Conservation (phyloP, 2,329 filamentous ascomycete species). For the Paracoccidioides lutzii region DNA sequence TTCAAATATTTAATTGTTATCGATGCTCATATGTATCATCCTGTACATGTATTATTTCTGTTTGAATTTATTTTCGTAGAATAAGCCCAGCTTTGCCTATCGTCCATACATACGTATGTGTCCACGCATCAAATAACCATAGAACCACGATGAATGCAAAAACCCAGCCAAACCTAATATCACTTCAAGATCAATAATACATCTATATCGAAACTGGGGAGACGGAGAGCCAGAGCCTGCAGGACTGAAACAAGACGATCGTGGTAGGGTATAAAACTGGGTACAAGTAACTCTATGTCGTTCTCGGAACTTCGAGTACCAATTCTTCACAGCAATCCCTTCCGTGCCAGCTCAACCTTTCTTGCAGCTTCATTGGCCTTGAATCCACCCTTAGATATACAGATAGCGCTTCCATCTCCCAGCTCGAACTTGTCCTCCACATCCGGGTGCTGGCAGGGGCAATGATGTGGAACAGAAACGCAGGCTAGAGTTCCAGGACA, state of each 20-base stretch:
- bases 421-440: slow-evolving; percentile 64
- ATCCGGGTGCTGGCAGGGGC: slow-evolving; percentile 71
- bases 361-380: slow-evolving; percentile 34
- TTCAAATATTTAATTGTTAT: no score
- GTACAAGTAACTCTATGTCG: not conserved
- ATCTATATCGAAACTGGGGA: not conserved
- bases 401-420: slow-evolving; percentile 37
- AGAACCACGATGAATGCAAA: no score
- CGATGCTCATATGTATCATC: no score
- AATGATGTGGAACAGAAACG: slow-evolving; percentile 94
- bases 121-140: no score
- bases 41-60: no score
- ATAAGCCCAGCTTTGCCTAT: no score
- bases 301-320: not conserved
- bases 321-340: slow-evolving; percentile 31
- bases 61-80: no score
- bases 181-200: no score
- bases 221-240: not conserved
- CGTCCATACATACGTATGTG: no score
- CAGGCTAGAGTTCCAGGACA: slow-evolving; percentile 90
- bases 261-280: not conserved
- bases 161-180: no score
- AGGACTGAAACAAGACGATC: no score
- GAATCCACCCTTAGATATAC: slow-evolving; percentile 37
- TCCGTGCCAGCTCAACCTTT: slow-evolving; percentile 39